A percentile compares a stretch with the other conserved stretches of the same genome.
Conservation (phyloP, 441 rosid genomes). For the Melastoma candidum region DNA sequence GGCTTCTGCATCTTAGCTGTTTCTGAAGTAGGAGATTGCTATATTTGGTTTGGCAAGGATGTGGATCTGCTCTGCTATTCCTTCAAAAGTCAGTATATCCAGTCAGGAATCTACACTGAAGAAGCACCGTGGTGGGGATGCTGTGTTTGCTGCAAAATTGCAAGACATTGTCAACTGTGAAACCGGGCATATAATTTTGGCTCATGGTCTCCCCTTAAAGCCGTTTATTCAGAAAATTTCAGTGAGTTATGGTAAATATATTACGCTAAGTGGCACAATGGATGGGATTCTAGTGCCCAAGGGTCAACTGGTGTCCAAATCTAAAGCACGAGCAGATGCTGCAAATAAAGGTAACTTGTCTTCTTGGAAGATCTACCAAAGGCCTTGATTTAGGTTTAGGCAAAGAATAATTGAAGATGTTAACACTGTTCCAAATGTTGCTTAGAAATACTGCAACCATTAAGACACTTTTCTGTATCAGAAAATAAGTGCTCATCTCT, state of each 20-base stretch:
- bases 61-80: slow-evolving; percentile 45
- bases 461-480: too few species aligned
- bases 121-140: slow-evolving; percentile 36
- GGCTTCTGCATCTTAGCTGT: slow-evolving; percentile 64
- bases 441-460: too few species aligned
- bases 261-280: slow-evolving; percentile 48
- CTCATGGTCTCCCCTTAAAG: slow-evolving; percentile 65
- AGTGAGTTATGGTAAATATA: slow-evolving; percentile 53
- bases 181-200: slow-evolving; percentile 50
- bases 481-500: too few species aligned
- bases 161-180: slow-evolving; percentile 49
- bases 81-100: slow-evolving; percentile 59
- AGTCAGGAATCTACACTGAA: slow-evolving; percentile 29
- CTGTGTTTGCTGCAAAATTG: slow-evolving; percentile 74
- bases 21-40: slow-evolving; percentile 83
- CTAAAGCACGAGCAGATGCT: slow-evolving; percentile 35
- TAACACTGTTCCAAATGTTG: too few species aligned
- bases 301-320: slow-evolving; percentile 34
- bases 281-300: slow-evolving; percentile 70
- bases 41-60: slow-evolving; percentile 68
- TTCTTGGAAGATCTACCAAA: slow-evolving; percentile 2
- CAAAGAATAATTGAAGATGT: too few species aligned
- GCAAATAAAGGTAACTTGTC: slow-evolving; percentile 42
- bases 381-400: background rate
- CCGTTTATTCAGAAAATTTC: slow-evolving; percentile 74